These are phyloP conservation scores for Yamadazyma trypodendri DNA, from an alignment of 1,139 yeast species.

Conservation along the genomic window DNA sequence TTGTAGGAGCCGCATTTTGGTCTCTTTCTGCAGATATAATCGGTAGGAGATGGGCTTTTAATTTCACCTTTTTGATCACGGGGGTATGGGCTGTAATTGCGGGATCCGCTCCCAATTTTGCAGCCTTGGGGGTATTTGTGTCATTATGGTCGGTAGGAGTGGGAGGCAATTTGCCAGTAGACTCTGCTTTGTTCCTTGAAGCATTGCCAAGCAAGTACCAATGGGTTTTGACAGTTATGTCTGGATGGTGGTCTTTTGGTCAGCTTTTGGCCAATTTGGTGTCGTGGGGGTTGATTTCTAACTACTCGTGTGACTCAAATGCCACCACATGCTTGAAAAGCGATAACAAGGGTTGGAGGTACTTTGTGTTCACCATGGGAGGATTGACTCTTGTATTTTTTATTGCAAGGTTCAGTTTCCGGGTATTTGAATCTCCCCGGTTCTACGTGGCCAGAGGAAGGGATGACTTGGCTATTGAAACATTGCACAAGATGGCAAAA, in stretches of 20 bases:
- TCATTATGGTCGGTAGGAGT: constrained; percentile 47
- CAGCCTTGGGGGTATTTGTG: constrained; percentile 36
- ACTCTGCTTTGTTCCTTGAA: constrained; percentile 44
- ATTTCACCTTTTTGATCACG: constrained; percentile 40
- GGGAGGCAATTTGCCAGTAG: constrained; percentile 47
- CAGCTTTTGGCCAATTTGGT: constrained; percentile 39
- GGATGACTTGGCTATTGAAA: constrained; percentile 34
- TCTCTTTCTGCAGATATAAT: constrained; percentile 40
- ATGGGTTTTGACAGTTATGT: constrained; percentile 44
- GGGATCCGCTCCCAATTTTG: constrained; percentile 42
- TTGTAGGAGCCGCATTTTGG: constrained; percentile 45
- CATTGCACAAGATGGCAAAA: constrained; percentile 36
- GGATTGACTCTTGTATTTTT: constrained; percentile 41
- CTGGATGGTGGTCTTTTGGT: constrained; percentile 46
- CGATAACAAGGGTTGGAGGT: constrained; percentile 47
- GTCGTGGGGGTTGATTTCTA: constrained; percentile 42
- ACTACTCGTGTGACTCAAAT: constrained; percentile 33
- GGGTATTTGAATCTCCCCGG: constrained; percentile 40
- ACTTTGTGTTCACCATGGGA: constrained; percentile 40
- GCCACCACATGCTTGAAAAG: constrained; percentile 24
- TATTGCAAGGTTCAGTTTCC: constrained; percentile 32
- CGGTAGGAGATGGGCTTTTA: constrained; percentile 46
- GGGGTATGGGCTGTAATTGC: constrained; percentile 39
- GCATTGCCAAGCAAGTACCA: constrained; percentile 38
- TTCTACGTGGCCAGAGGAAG: constrained; percentile 41